phyloP scores from a whole-genome alignment of 495 filamentous ascomycete genomes.

The Daldinia concentrica region DNA sequence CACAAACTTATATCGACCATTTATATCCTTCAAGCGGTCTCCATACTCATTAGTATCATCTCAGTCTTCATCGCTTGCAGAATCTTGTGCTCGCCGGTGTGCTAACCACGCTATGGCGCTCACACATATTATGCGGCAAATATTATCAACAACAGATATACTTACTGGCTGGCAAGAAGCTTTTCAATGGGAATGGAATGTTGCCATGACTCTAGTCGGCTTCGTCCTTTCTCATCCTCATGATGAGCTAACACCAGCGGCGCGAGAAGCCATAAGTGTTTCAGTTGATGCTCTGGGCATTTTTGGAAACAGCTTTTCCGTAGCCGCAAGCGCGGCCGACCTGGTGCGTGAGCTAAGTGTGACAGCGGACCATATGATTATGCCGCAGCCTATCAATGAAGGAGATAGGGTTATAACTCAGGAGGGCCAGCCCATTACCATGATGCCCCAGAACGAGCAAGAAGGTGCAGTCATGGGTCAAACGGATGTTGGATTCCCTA shows the following conservation, averaged over 20 bases:
- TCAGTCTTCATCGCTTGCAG: conserved; percentile 29
- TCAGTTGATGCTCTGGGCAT: conserved; percentile 56
- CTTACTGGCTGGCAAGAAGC: conserved; percentile 61
- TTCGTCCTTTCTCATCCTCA: conserved; percentile 57
- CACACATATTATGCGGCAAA: conserved; percentile 62
- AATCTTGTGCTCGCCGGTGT: conserved; percentile 50
- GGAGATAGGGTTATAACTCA: background rate
- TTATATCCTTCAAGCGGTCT: conserved; percentile 52
- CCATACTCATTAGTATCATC: conserved; percentile 7
- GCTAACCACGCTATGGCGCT: conserved; percentile 59
- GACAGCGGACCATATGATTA: conserved; percentile 28
- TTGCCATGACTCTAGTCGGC: conserved; percentile 58
- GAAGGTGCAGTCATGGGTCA: background rate
- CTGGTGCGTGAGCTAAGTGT: conserved; percentile 41
- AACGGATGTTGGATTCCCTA: background rate
- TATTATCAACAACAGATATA: conserved; percentile 54
- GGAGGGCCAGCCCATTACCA: background rate
- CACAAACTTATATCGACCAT: conserved; percentile 58
- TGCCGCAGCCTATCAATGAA: background rate
- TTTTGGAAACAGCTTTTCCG: conserved; percentile 55
- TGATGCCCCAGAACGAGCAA: conserved; percentile 6
- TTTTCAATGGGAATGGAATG: conserved; percentile 65
- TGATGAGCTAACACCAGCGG: conserved; percentile 38
- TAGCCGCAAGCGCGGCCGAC: conserved; percentile 54
- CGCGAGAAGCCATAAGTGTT: conserved; percentile 51